Base-by-base conservation (phyloP, 2,329 filamentous ascomycete genomes). In the Claviceps capensis region DNA sequence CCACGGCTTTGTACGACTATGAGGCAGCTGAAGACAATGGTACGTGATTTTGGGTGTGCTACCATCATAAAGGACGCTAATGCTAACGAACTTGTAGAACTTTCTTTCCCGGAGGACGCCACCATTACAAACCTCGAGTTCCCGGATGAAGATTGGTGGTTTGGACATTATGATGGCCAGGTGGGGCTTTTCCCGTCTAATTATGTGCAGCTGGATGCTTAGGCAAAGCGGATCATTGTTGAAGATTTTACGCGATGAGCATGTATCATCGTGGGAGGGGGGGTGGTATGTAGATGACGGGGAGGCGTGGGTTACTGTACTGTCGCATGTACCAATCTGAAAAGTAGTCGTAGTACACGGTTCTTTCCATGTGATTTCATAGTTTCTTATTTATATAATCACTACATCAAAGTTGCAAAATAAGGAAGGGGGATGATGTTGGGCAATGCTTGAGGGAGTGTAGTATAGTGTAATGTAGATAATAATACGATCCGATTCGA, bases 101-200 rank as follows among this genome's bases (percentile, higher is more conserved):
- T 82, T 57, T 89, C 85, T 65, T 98, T 98, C 72, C 88, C 88
- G 2, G 93, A 98, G 62, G 85, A 86, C 34, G 91, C 86, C 41
- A 88, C 75, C 56, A 85, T 98, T 60, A 85, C 79, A 30, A 78
- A 85, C 63, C 73, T 98, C 57, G 88, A 96, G 72, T 97, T 97
- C 69, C 93, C 93, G 2, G 93, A 97, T 62, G 91, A 97, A 58
- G 93, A 98, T 65, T 98, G 93, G 93, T 98, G 93, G 93, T 86
- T 91, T 61, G 93, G 93, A 53, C 82, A 86, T 62, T 94, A 85
- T 67, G 76, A 82, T 26, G 89, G 89, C 49, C 78, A 83, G 53
- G 78, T 79, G 34, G 93, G 93, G 55, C 76, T 98, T 46, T 98
- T 98, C 79, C 82, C 82, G 13, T 77, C 82, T 63, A 85, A 85